phyloP scores from a whole-genome alignment of 805 yeast genomes.

The Monosporozyma servazzii region DNA sequence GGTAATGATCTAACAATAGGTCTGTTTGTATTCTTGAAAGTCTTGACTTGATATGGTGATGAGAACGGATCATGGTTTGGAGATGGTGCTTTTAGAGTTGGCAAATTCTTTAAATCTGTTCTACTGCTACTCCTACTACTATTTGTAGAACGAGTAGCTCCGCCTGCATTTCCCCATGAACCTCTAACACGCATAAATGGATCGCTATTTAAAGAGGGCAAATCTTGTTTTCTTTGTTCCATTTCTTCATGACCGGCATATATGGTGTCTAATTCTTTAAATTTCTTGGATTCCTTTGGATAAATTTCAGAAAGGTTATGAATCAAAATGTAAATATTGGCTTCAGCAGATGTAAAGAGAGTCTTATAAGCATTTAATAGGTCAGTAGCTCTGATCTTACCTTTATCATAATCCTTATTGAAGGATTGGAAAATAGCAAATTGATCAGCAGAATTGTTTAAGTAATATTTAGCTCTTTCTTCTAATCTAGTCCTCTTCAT shows the following conservation, averaged over 20 bases:
- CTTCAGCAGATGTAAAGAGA: constrained; percentile 37
- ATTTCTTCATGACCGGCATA: constrained; percentile 24
- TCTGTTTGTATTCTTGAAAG: background rate
- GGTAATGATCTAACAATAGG: constrained; percentile 1
- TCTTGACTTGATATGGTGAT: constrained; percentile 6
- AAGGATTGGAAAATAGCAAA: constrained; percentile 41
- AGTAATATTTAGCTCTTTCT: constrained; percentile 77
- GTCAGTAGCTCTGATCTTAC: constrained; percentile 39
- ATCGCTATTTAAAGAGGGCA: constrained; percentile 22
- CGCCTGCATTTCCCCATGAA: constrained; percentile 24
- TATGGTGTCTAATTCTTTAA: constrained; percentile 31
- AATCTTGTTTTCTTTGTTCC: constrained; percentile 13
- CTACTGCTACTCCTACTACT: constrained; percentile 5
- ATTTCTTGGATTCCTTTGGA: constrained; percentile 38
- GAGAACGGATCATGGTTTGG: constrained; percentile 17
- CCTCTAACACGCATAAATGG: constrained; percentile 18
- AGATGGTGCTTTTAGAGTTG: constrained; percentile 24
- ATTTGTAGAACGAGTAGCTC: constrained; percentile 2
- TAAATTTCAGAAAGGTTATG: constrained; percentile 53
- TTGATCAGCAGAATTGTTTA: constrained; percentile 42
- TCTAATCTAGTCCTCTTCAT: constrained; percentile 56
- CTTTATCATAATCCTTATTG: constrained; percentile 41
- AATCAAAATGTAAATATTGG: constrained; percentile 49
- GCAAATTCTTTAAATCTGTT: constrained; percentile 21
- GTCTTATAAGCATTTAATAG: constrained; percentile 38